Conservation (phyloP, 768 basidiomycete species). For the Lactarius vividus region DNA sequence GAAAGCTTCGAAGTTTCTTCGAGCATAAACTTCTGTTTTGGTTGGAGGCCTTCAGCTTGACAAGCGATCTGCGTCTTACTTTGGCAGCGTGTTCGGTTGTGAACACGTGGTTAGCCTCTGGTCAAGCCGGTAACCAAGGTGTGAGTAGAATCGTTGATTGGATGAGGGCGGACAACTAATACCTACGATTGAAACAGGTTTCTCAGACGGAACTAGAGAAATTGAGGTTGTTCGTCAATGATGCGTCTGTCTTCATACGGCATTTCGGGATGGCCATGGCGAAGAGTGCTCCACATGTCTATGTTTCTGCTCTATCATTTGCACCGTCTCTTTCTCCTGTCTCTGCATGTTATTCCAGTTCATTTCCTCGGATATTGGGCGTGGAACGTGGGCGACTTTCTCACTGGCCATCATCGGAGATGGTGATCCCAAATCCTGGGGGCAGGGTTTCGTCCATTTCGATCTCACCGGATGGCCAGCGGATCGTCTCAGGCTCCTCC, state of each 20-base stretch:
- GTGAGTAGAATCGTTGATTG: neutral
- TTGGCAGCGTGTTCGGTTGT: neutral
- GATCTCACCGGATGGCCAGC: neutral
- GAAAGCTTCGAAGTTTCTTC: neutral
- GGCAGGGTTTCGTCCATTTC: neutral
- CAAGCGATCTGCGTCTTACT: neutral
- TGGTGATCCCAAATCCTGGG: neutral
- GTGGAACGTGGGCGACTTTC: neutral
- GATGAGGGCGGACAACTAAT: neutral
- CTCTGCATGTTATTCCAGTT: neutral
- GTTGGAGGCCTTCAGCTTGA: constrained; percentile 5
- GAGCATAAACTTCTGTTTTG: constrained; percentile 1
- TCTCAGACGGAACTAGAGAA: neutral
- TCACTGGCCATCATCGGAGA: neutral
- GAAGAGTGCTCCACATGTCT: neutral
- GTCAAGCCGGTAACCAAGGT: neutral
- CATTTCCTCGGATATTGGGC: neutral
- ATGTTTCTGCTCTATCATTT: neutral
- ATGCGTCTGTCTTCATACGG: neutral
- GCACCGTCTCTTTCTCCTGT: neutral
- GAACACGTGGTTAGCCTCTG: neutral
- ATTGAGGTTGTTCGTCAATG: neutral
- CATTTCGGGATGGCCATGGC: neutral
- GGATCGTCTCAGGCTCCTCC: neutral
- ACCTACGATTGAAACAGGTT: neutral